Conservation (phyloP, 805 yeast species). For the Lipomyces spencermartinsiae region DNA sequence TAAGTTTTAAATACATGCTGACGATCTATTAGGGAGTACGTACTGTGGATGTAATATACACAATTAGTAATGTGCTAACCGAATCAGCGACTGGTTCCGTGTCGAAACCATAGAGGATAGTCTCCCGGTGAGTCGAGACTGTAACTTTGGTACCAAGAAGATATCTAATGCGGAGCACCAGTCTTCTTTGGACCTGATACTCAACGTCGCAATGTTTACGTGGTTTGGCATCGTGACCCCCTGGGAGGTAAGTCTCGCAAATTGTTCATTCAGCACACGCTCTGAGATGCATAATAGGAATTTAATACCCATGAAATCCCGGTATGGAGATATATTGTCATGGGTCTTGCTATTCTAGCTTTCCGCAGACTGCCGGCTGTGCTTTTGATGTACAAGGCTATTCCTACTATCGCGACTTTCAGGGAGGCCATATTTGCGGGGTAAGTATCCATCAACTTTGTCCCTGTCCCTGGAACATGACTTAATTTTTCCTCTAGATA, state of each 20-base stretch:
- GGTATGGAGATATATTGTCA: slow-evolving; percentile 47
- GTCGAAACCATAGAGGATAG: slow-evolving; percentile 64
- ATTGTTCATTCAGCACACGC: background rate
- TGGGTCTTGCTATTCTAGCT: slow-evolving; percentile 45
- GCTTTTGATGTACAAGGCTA: slow-evolving; percentile 56
- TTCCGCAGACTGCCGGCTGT: slow-evolving; percentile 48
- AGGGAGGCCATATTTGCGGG: slow-evolving; percentile 75
- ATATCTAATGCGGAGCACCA: slow-evolving; percentile 44
- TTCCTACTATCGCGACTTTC: slow-evolving; percentile 66
- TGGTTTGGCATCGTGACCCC: slow-evolving; percentile 76
- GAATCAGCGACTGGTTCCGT: slow-evolving; percentile 59
- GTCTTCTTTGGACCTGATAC: slow-evolving; percentile 66
- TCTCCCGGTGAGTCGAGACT: slow-evolving; percentile 43
- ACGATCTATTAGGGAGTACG: slow-evolving; percentile 49
- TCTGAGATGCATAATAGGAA: slow-evolving; percentile 7
- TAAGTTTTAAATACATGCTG: background rate
- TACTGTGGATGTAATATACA: background rate
- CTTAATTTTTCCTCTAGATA: slow-evolving; percentile 46
- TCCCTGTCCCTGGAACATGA: background rate
- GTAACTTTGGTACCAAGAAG: too few species aligned
- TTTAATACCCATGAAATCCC: slow-evolving; percentile 51
- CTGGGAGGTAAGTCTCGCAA: slow-evolving; percentile 54
- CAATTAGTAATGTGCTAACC: background rate
- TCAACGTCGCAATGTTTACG: slow-evolving; percentile 70
- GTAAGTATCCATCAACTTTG: slow-evolving; percentile 8